phyloP scores from a whole-genome alignment of 2,329 filamentous ascomycete species.

The Incumbomyces lentus region DNA sequence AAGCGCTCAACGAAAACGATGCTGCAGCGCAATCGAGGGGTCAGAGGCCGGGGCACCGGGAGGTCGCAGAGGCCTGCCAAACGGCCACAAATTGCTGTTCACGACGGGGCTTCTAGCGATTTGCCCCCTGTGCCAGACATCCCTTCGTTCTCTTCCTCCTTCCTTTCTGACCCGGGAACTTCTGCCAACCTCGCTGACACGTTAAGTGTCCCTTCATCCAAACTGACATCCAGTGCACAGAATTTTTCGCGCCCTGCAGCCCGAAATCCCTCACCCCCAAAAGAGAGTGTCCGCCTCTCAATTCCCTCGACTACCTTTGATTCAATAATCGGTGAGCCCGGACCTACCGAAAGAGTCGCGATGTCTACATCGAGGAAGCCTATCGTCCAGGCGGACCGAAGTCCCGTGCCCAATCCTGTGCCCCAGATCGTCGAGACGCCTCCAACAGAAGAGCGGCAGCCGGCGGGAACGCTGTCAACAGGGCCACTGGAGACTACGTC shows the following conservation, averaged over 20 bases:
- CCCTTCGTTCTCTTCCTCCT: constrained; percentile 22
- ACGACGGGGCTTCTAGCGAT: constrained; percentile 2
- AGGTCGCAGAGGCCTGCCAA: constrained; percentile 63
- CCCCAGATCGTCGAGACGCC: constrained; percentile 42
- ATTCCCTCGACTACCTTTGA: constrained; percentile 21
- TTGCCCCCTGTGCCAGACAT: constrained; percentile 23
- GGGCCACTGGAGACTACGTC: constrained; percentile 10
- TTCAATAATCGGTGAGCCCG: constrained; percentile 23
- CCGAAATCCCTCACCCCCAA: constrained; percentile 9
- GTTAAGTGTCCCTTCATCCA: constrained; percentile 27
- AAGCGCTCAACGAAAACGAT: constrained; percentile 85
- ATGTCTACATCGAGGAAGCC: constrained; percentile 12
- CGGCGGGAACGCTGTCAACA: constrained; percentile 7
- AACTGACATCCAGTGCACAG: constrained; percentile 17
- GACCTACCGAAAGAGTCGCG: constrained; percentile 23
- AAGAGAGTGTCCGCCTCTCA: constrained; percentile 13
- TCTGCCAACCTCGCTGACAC: constrained; percentile 36
- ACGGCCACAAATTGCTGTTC: constrained; percentile 26
- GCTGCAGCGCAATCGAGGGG: constrained; percentile 67
- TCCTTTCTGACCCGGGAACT: constrained; percentile 25
- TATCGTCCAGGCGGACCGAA: constrained; percentile 28
- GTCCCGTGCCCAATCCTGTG: constrained; percentile 39
- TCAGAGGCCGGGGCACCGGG: constrained; percentile 40
- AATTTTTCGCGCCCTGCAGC: constrained; percentile 20
- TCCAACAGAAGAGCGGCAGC: constrained; percentile 13